Percentiles rank a stretch among this genome's conserved stretches.
Conservation (phyloP, 148 eudicot genomes). For the Vaccinium darrowii region DNA sequence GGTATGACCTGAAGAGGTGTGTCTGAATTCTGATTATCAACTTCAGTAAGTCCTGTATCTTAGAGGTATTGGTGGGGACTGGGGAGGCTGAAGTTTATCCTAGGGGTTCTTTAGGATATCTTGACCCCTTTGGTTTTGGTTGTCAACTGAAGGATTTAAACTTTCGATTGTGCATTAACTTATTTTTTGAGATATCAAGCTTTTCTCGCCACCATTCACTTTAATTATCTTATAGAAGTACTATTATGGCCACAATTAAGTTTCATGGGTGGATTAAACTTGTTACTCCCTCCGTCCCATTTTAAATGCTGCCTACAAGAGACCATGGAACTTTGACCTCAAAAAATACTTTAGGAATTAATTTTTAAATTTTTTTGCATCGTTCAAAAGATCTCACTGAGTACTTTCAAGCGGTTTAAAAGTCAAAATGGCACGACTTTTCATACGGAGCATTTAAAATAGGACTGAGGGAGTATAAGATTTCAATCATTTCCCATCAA, state of each 20-base stretch:
- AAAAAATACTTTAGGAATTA: too few species aligned
- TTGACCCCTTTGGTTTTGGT: background rate
- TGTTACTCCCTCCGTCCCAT: background rate
- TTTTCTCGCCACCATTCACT: background rate
- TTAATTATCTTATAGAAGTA: background rate
- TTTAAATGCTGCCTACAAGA: too few species aligned
- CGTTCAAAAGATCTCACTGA: too few species aligned
- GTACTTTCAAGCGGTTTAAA: too few species aligned
- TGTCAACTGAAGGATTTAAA: background rate
- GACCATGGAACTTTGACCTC: too few species aligned
- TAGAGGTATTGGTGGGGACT: background rate
- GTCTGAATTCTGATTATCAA: constrained; percentile 3
- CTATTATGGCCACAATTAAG: background rate
- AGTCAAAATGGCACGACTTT: too few species aligned
- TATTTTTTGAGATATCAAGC: background rate
- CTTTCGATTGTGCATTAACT: background rate
- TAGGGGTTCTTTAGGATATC: background rate
- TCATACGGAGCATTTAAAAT: too few species aligned
- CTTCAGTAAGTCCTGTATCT: background rate
- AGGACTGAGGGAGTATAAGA: background rate
- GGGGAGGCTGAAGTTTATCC: background rate
- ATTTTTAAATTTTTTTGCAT: too few species aligned
- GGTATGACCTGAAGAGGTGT: constrained; percentile 96
- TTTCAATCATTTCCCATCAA: background rate
- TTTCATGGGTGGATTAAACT: background rate